Evolutionary conservation across 768 basidiomycete species (phyloP).

Genomic region (Cystofilobasidium bisporidii): DNA sequence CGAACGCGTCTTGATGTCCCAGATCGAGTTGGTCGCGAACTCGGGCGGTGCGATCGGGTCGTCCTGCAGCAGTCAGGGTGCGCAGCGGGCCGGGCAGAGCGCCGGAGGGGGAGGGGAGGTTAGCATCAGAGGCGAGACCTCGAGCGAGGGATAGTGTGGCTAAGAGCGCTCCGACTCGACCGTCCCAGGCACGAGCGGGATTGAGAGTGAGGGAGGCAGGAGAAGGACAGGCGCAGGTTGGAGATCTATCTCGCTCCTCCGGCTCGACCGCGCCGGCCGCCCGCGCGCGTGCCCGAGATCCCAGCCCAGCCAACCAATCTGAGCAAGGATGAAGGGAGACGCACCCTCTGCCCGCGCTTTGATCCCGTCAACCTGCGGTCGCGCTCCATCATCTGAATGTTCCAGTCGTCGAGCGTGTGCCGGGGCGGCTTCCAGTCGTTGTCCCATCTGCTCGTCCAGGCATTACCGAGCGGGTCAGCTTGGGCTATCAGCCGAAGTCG

Average conservation of each 20-base stretch:
- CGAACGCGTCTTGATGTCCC: neutral
- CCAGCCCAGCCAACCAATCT: no score
- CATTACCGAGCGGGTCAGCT: no score
- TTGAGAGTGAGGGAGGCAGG: no score
- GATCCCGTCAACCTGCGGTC: slow-evolving; percentile 15
- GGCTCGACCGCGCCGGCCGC: neutral
- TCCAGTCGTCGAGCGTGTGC: slow-evolving; percentile 1
- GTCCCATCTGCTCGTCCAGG: slow-evolving; percentile 3
- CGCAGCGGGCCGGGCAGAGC: no score
- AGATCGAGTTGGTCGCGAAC: slow-evolving; percentile 9
- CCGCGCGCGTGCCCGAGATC: neutral
- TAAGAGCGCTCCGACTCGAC: no score
- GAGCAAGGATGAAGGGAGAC: neutral
- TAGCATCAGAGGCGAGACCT: neutral
- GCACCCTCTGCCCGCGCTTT: slow-evolving; percentile 12
- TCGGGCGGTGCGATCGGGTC: slow-evolving; percentile 12
- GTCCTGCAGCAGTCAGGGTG: neutral
- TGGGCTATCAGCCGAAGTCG: no score
- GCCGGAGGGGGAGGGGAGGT: neutral
- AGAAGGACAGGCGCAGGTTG: neutral
- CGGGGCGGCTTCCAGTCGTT: slow-evolving; percentile 9
- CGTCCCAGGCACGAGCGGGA: no score
- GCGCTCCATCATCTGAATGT: slow-evolving; percentile 18
- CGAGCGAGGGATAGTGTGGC: no score
- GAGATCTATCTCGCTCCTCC: no score